Evolutionary conservation across 2,329 filamentous ascomycete species (phyloP).

Genomic region (Didymella segeticola): DNA sequence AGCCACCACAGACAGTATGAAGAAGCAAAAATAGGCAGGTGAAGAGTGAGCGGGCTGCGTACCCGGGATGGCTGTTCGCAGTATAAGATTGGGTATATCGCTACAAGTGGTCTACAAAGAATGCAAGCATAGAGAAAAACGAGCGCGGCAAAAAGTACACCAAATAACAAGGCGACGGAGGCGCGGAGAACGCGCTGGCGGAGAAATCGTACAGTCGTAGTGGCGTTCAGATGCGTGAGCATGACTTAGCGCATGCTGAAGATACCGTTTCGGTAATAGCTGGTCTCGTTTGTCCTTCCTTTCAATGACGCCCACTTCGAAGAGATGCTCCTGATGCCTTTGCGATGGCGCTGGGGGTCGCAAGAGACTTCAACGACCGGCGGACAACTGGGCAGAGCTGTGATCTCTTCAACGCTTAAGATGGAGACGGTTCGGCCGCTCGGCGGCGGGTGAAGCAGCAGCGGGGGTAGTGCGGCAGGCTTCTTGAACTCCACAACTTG

Average conservation of each 20-base stretch:
- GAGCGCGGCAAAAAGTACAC: neutral
- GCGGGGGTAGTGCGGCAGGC: constrained; percentile 26
- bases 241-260: constrained; percentile 12
- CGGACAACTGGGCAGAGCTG: constrained; percentile 22
- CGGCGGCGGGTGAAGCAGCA: constrained; percentile 34
- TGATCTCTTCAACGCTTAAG: constrained; percentile 22
- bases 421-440: constrained; percentile 17
- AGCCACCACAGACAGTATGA: neutral
- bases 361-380: neutral
- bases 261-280: constrained; percentile 7
- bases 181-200: neutral
- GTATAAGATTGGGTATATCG: constrained; percentile 9
- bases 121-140: neutral
- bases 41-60: neutral
- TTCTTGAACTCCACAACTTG: constrained; percentile 33
- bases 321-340: constrained; percentile 31
- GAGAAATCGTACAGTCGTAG: neutral
- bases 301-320: constrained; percentile 33
- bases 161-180: neutral
- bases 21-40: neutral
- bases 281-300: constrained; percentile 14
- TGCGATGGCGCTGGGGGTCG: constrained; percentile 22
- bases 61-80: neutral
- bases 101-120: neutral
- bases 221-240: neutral